Percentiles rank a stretch among this genome's conserved stretches.
Conservation (phyloP, 2,329 filamentous ascomycete species). For the Arthrobotrys pseudoclavata region DNA sequence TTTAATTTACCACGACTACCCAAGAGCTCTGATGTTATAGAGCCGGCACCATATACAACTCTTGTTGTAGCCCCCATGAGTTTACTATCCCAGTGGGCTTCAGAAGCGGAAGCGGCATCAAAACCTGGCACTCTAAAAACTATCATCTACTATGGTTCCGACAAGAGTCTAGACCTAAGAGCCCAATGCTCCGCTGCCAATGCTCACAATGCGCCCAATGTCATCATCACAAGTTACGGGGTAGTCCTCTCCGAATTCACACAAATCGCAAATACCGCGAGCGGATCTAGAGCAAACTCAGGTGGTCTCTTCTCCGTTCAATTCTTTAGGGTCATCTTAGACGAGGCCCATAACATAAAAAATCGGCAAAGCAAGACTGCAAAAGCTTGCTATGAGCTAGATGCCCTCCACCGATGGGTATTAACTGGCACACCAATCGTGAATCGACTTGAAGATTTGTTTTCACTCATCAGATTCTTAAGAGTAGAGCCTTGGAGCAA, state of each 20-base stretch:
- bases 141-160: slow-evolving; percentile 90
- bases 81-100: slow-evolving; percentile 95
- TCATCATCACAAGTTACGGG: slow-evolving; percentile 96
- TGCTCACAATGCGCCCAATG: slow-evolving; percentile 80
- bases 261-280: slow-evolving; percentile 74
- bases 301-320: slow-evolving; percentile 89
- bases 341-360: slow-evolving; percentile 96
- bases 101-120: slow-evolving; percentile 91
- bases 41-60: slow-evolving; percentile 86
- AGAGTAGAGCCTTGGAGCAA: slow-evolving; percentile 98
- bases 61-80: slow-evolving; percentile 98
- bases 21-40: slow-evolving; percentile 68
- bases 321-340: slow-evolving; percentile 94
- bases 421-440: slow-evolving; percentile 97
- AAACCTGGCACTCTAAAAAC: slow-evolving; percentile 84
- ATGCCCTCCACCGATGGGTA: slow-evolving; percentile 88
- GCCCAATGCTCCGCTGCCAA: slow-evolving; percentile 82
- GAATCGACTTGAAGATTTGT: slow-evolving; percentile 93
- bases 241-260: slow-evolving; percentile 90
- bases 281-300: slow-evolving; percentile 76
- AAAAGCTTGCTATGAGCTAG: slow-evolving; percentile 91
- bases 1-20: slow-evolving; percentile 53
- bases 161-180: slow-evolving; percentile 84
- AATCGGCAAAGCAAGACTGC: slow-evolving; percentile 91
- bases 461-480: slow-evolving; percentile 91